Conservation (phyloP, 2,329 filamentous ascomycete species). For the Pyrenophora tritici-repentis region DNA sequence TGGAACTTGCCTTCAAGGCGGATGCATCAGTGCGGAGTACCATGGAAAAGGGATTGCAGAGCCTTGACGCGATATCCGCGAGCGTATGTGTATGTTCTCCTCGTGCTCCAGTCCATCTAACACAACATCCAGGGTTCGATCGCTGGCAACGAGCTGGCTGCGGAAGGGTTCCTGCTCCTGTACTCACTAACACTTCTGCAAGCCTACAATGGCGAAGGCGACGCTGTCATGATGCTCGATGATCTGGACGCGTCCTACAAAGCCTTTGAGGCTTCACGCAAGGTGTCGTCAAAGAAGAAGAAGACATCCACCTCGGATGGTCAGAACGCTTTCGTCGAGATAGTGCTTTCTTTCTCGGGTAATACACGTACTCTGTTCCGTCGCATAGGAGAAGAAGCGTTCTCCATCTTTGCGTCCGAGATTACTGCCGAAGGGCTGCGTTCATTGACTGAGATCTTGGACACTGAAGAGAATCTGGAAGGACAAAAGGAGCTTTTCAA, state of each 20-base stretch:
- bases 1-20: constrained; percentile 55
- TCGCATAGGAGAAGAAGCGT: constrained; percentile 86
- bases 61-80: constrained; percentile 34
- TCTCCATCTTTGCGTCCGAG: constrained; percentile 76
- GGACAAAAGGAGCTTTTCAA: constrained; percentile 89
- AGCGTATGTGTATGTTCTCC: constrained; percentile 19
- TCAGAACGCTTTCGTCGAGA: constrained; percentile 69
- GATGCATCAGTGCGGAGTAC: constrained; percentile 51
- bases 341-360: constrained; percentile 86
- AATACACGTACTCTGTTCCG: constrained; percentile 83
- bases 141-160: constrained; percentile 42
- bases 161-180: constrained; percentile 75
- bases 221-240: constrained; percentile 79
- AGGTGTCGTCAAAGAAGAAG: constrained; percentile 60
- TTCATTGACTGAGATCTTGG: constrained; percentile 69
- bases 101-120: constrained; percentile 7
- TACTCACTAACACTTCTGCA: constrained; percentile 86
- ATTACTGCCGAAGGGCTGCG: constrained; percentile 75
- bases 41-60: constrained; percentile 40
- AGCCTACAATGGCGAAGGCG: constrained; percentile 85
- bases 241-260: constrained; percentile 70
- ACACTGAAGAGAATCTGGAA: constrained; percentile 77
- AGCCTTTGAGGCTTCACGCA: constrained; percentile 68
- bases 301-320: constrained; percentile 26
- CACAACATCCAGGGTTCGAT: constrained; percentile 25